A percentile compares a stretch with the other conserved stretches of the same genome.
Evolutionary conservation across 2,329 filamentous ascomycete species (phyloP).

Genomic region (Orbilia blumenaviensis): DNA sequence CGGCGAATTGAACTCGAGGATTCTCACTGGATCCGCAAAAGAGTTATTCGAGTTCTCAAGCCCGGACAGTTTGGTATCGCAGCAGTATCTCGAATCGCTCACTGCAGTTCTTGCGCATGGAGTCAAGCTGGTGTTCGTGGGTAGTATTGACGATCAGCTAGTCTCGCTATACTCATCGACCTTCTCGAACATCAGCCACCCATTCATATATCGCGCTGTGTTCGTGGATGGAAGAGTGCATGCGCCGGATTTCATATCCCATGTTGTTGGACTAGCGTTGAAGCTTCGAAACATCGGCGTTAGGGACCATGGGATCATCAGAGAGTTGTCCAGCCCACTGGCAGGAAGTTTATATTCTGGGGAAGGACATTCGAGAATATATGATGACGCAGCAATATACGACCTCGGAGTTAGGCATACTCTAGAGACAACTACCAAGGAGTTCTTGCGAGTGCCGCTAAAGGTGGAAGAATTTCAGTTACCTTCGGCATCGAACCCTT

Average conservation of each 20-base stretch:
- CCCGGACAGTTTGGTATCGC: constrained; percentile 80
- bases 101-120: constrained; percentile 79
- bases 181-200: constrained; percentile 84
- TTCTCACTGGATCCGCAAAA: constrained; percentile 88
- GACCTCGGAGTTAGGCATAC: constrained; percentile 77
- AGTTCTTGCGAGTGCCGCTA: constrained; percentile 54
- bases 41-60: constrained; percentile 95
- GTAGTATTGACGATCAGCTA: constrained; percentile 95
- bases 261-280: constrained; percentile 89
- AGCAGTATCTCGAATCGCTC: constrained; percentile 79
- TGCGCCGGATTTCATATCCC: constrained; percentile 90
- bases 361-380: constrained; percentile 91
- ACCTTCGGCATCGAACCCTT: constrained; percentile 57
- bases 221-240: constrained; percentile 94
- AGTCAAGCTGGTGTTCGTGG: constrained; percentile 84
- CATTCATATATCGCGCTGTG: constrained; percentile 93
- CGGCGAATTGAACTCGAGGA: constrained; percentile 85
- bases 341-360: constrained; percentile 91
- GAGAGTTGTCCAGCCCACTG: constrained; percentile 85
- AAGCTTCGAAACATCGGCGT: constrained; percentile 94
- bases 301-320: constrained; percentile 89
- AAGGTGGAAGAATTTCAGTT: constrained; percentile 56
- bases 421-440: constrained; percentile 71
- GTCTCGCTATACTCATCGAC: constrained; percentile 94
- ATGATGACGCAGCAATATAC: constrained; percentile 88